A percentile compares a stretch with the other conserved stretches of the same genome.
Evolutionary conservation across 129 eudicot genomes (phyloP).

Genomic region (Helichrysum umbraculigerum): DNA sequence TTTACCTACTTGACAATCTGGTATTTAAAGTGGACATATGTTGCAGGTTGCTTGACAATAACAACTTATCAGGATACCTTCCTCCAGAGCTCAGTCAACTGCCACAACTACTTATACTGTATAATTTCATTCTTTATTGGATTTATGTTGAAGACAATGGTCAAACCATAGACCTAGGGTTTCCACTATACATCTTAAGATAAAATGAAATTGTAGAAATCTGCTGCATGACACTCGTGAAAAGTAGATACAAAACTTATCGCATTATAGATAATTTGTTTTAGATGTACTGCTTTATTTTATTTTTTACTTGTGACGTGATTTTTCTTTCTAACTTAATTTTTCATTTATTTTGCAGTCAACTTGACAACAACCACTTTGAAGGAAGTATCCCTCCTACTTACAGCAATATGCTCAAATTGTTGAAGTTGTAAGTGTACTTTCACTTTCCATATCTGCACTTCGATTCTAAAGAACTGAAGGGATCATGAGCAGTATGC

Average conservation of each 20-base stretch:
- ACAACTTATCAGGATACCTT: constrained; percentile 78
- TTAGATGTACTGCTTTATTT: background rate
- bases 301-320: too few species aligned
- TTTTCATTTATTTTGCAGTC: constrained; percentile 56
- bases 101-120: constrained; percentile 73
- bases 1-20: constrained; percentile 2
- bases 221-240: constrained; percentile 20
- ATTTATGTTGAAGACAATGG: constrained; percentile 15
- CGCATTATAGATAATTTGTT: constrained; percentile 4
- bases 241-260: background rate
- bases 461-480: too few species aligned
- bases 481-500: too few species aligned
- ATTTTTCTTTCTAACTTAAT: background rate
- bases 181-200: background rate
- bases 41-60: constrained; percentile 85
- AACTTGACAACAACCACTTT: constrained; percentile 91
- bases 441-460: constrained; percentile 10
- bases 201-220: constrained; percentile 3
- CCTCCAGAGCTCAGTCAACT: constrained; percentile 72
- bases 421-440: constrained; percentile 77
- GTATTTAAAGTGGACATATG: constrained; percentile 16
- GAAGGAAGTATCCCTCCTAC: constrained; percentile 66
- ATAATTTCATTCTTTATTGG: constrained; percentile 30
- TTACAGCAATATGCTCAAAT: constrained; percentile 59
- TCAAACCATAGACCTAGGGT: too few species aligned